Evolutionary conservation across 2,329 filamentous ascomycete species (phyloP).

Genomic region (Neonectria magnoliae): DNA sequence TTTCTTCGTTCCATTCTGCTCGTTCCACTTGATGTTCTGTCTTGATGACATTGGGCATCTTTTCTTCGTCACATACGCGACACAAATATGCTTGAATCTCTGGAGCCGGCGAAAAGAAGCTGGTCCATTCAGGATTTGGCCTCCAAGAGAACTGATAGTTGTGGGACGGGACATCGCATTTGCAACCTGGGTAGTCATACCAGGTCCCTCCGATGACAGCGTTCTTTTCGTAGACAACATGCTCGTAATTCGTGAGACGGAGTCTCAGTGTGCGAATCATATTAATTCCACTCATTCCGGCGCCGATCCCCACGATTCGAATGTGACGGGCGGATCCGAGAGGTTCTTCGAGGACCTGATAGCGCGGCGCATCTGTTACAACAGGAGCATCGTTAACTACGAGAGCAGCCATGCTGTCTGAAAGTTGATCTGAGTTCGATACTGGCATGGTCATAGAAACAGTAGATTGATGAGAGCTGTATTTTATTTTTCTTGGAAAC

Average conservation of each 20-base stretch:
- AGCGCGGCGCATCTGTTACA: background rate
- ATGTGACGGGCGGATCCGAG: background rate
- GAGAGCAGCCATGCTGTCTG: background rate
- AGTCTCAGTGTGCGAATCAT: constrained; percentile 14
- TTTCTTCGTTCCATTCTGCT: constrained; percentile 13
- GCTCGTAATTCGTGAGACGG: constrained; percentile 15
- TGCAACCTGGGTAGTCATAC: constrained; percentile 25
- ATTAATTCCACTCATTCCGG: constrained; percentile 22
- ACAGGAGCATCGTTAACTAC: background rate
- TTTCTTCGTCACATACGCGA: constrained; percentile 13
- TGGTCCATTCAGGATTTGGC: constrained; percentile 16
- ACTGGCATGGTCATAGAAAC: background rate
- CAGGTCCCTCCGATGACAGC: constrained; percentile 20
- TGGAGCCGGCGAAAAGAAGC: constrained; percentile 13
- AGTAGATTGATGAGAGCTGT: background rate
- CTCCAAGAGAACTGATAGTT: constrained; percentile 28
- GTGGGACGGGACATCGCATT: constrained; percentile 24
- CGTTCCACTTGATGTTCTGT: constrained; percentile 4
- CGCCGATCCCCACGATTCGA: constrained; percentile 15
- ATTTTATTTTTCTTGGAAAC: background rate
- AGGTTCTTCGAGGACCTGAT: background rate
- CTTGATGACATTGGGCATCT: constrained; percentile 11
- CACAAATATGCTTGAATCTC: constrained; percentile 21
- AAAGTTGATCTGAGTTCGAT: background rate
- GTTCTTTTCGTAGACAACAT: constrained; percentile 26